Base-by-base conservation (phyloP, 441 rosid species). In the Gossypium lobatum region DNA sequence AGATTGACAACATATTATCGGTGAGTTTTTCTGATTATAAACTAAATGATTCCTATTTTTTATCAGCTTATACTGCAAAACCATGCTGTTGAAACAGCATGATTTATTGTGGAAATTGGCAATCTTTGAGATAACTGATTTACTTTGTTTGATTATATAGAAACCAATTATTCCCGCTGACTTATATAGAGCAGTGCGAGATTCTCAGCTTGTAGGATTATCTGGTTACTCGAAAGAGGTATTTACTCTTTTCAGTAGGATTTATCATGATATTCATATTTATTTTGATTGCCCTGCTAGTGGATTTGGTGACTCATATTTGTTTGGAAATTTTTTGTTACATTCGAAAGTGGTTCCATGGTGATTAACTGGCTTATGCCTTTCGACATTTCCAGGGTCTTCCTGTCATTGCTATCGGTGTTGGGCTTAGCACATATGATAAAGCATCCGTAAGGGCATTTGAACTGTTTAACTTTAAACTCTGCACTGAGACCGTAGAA, bases 141-240 rank as follows among this genome's bases (percentile, higher is more conserved):
- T 76, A 17, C 11, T 20, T 57, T 5, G 23, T 60, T 60, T n/a
- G 34, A 57, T 58, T 45, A 48, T 63, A 75, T 80, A 89, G 93
- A 89, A 87, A 80, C 93, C 91, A 14, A 86, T 89, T 18, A 71
- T 82, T 16, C 94, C 94, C 13, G 42, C 74, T 77, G 92, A 89
- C 64, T 77, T 88, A 71, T 89, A 88, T 67, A 81, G 90, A 85
- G 88, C 83, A 54, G 84, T 89, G 65, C 85, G 94, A 74, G 94
- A 89, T 74, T 79, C 90, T 75, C 92, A 89, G 45, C 94, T 89
- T 70, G 70, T 83, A 23, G 94, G 92, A 70, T 21, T 89, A 64
- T 86, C 94, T 3, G 92, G 94, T 62, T 89, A 76, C 79, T 80
- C 94, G 37, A 88, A 82, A 81, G 84, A 90, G 91, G 95, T 90